Percentiles rank a stretch among this genome's conserved stretches.
phyloP scores from a whole-genome alignment of 202 grass and related monocot species.

The Cymbopogon flexuosus region DNA sequence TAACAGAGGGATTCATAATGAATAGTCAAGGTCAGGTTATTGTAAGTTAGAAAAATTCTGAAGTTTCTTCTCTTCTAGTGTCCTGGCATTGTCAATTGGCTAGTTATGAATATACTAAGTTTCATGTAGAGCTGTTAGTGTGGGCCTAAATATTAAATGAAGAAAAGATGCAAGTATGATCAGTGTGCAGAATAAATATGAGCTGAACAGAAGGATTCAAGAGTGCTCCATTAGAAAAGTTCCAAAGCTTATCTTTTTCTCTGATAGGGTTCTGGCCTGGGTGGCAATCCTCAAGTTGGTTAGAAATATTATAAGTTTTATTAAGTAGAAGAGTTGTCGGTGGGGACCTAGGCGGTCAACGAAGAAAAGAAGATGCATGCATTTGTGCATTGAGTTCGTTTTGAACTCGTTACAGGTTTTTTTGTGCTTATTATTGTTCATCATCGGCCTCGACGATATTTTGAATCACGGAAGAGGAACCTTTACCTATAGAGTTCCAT shows the following conservation, averaged over 20 bases:
- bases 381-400: neutral
- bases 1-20: neutral
- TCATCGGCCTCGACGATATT: too few relatives aligned
- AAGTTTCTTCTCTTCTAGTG: neutral
- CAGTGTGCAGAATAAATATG: neutral
- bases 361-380: neutral
- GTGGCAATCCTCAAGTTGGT: neutral
- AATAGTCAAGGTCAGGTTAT: neutral
- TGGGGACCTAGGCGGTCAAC: neutral
- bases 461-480: neutral
- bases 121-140: neutral
- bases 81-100: neutral
- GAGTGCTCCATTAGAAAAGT: neutral
- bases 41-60: neutral
- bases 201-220: neutral
- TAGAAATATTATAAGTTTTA: neutral
- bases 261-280: neutral
- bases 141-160: neutral
- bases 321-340: neutral
- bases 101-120: neutral
- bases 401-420: neutral
- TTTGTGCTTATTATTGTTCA: neutral
- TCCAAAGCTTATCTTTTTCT: neutral
- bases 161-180: neutral
- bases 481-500: neutral